Evolutionary conservation across 768 basidiomycete species (phyloP).

Genomic region (Rhodosporidiobolus sp.): DNA sequence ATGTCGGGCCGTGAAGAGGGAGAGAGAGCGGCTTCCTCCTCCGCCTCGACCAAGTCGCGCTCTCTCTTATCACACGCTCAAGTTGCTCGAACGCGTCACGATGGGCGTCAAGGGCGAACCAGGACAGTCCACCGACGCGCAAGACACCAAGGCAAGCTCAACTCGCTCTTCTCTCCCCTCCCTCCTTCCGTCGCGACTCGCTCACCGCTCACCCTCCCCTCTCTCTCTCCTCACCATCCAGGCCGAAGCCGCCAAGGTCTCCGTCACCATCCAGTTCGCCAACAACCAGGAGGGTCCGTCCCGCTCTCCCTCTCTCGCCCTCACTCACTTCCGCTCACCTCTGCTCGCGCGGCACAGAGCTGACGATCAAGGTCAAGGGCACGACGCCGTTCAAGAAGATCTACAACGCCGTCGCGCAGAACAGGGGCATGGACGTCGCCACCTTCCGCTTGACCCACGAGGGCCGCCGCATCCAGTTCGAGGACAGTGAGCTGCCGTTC

Average conservation of each 20-base stretch:
- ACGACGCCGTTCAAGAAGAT: neutral
- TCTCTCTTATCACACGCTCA: neutral
- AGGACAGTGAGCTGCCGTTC: neutral
- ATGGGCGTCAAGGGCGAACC: conserved; percentile 9
- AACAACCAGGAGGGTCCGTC: neutral
- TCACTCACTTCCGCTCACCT: neutral
- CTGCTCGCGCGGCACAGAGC: neutral
- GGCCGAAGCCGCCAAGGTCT: neutral
- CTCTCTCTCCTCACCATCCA: neutral
- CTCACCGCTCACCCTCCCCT: too few relatives aligned
- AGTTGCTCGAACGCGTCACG: neutral
- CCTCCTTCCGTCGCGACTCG: neutral
- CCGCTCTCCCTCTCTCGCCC: neutral
- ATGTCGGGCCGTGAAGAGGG: too few relatives aligned
- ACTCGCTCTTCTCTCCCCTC: neutral
- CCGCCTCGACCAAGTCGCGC: too few relatives aligned
- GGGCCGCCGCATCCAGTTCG: neutral
- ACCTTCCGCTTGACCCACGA: neutral
- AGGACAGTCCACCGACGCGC: neutral
- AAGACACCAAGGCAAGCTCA: neutral
- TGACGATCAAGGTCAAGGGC: conserved; percentile 3
- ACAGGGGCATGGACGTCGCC: neutral
- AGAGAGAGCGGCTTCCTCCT: too few relatives aligned
- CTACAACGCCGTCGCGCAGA: conserved; percentile 3
- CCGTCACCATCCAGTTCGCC: neutral